Evolutionary conservation across 176 grass and related monocot genomes (phyloP), one percentile per base, ranked within the genome.

Genomic region (Melocanna baccifera): DNA sequence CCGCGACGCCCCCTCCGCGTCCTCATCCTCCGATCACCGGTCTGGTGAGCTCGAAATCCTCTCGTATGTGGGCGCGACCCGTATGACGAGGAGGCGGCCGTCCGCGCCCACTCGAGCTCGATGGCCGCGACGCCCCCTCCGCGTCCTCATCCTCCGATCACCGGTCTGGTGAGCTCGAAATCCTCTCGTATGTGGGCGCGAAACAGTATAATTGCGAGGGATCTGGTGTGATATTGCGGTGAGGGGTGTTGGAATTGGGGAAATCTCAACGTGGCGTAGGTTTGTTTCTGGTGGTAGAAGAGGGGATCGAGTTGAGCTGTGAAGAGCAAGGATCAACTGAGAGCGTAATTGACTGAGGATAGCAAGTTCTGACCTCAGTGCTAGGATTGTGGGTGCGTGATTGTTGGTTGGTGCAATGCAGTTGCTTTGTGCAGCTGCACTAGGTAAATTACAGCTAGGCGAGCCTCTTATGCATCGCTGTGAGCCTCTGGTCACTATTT

Each of bases 21-120:
- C n/a, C n/a, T n/a, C n/a, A n/a, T n/a, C n/a, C n/a, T n/a, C n/a
- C n/a, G n/a, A n/a, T n/a, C n/a, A n/a, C n/a, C n/a, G n/a, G n/a
- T n/a, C n/a, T n/a, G n/a, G n/a, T n/a, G n/a, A n/a, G n/a, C n/a
- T n/a, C n/a, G n/a, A n/a, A n/a, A n/a, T n/a, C n/a, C n/a, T n/a
- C n/a, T n/a, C n/a, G n/a, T n/a, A n/a, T n/a, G n/a, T n/a, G n/a
- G n/a, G n/a, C n/a, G 86, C 37, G 87, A 81, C 48, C 40, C 75
- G 12, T 90, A 88, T 76, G 93, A 95, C 63, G 96, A 98, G 87
- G 96, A 93, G 91, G 93, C 89, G 19, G 91, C 40, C 13, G 52
- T 75, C 13, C 78, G 87, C 79, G 73, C 6, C 81, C 91, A 39
- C 80, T 88, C 55, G 96, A 93, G 73, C 87, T 91, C 22, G 89